Conservation (phyloP, 805 yeast species). For the Starmera dryadoides region DNA sequence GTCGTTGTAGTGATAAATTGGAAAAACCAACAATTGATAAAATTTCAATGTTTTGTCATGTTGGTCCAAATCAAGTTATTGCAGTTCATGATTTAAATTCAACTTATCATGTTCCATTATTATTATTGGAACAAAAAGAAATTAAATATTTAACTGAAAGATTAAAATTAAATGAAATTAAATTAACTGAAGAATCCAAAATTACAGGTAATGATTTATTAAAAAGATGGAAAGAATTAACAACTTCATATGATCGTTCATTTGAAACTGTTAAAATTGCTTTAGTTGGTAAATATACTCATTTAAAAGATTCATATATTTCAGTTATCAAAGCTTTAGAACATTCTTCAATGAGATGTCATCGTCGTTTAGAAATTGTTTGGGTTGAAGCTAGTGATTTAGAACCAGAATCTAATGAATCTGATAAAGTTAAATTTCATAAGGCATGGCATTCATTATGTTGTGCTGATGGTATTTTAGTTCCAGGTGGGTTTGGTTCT, state of each 20-base stretch:
- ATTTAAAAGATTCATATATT: conserved; percentile 89
- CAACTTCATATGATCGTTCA: conserved; percentile 74
- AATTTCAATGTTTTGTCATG: conserved; percentile 98
- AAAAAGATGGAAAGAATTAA: conserved; percentile 71
- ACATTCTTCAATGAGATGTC: conserved; percentile 88
- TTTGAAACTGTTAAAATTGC: conserved; percentile 89
- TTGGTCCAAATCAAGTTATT: conserved; percentile 94
- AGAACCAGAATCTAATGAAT: conserved; percentile 61
- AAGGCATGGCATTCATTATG: conserved; percentile 93
- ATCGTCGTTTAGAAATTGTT: conserved; percentile 74
- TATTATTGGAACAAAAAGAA: conserved; percentile 82
- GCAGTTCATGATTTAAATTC: conserved; percentile 96
- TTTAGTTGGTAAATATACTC: conserved; percentile 93
- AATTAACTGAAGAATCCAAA: conserved; percentile 40
- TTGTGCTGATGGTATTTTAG: conserved; percentile 92
- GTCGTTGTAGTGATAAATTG: conserved; percentile 85
- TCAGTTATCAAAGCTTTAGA: conserved; percentile 94
- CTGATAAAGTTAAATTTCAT: conserved; percentile 73
- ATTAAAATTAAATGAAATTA: conserved; percentile 47
- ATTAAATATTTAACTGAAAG: conserved; percentile 65
- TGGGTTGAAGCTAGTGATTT: conserved; percentile 96
- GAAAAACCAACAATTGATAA: conserved; percentile 85
- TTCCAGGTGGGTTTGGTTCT: conserved; percentile 97
- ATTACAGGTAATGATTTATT: conserved; percentile 65
- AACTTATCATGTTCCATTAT: conserved; percentile 93